A percentile compares a stretch with the other conserved stretches of the same genome.
phyloP scores from a whole-genome alignment of 768 basidiomycete genomes.

The Candolleomyces eurysporus region DNA sequence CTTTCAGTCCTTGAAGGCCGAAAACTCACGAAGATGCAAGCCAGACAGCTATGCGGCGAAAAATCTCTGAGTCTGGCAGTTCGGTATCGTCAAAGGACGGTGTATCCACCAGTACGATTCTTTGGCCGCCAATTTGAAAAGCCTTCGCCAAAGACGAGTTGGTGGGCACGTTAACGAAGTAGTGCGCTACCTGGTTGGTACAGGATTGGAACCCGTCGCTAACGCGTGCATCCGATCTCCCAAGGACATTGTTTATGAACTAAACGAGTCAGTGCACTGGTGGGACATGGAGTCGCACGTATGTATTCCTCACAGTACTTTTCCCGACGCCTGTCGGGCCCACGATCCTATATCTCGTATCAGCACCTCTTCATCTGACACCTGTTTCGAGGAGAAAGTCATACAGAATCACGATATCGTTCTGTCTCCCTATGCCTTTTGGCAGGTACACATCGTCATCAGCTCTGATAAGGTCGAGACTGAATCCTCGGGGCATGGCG shows the following conservation, averaged over 20 bases:
- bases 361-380: not conserved
- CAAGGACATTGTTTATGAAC: not conserved
- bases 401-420: not conserved
- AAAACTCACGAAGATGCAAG: not conserved
- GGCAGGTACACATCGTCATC: too few relatives aligned
- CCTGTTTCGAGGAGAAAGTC: not conserved
- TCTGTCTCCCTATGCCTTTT: too few relatives aligned
- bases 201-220: conserved; percentile 2
- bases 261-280: not conserved
- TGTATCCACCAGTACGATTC: not conserved
- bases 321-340: not conserved
- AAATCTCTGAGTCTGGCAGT: not conserved
- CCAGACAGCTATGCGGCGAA: not conserved
- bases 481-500: too few relatives aligned
- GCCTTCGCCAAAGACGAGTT: not conserved
- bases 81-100: not conserved
- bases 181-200: not conserved
- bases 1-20: not conserved
- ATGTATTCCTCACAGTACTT: not conserved
- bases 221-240: not conserved
- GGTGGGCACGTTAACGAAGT: not conserved
- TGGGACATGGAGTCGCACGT: not conserved
- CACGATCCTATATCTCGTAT: not conserved
- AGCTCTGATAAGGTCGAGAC: too few relatives aligned
- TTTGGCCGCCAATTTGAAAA: too few relatives aligned